A percentile compares a stretch with the other conserved stretches of the same genome.
These are phyloP conservation scores for Nelumbo lutea DNA, from an alignment of 164 flowering plant species.

Conservation along the genomic window DNA sequence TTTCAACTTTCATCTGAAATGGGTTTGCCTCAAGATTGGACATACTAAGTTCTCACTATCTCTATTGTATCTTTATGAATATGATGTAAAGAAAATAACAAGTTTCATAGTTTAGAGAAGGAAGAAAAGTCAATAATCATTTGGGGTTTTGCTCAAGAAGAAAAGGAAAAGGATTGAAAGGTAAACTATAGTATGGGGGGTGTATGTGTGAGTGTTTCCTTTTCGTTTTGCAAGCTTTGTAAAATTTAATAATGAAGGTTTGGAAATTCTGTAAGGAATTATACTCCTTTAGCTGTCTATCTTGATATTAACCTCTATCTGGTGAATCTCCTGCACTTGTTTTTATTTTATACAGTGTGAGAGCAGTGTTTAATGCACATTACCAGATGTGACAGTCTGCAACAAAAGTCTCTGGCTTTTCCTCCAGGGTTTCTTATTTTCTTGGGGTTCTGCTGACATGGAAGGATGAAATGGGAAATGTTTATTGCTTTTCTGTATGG, in stretches of 20 bases:
- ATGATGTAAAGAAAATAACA: background rate
- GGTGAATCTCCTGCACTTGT: background rate
- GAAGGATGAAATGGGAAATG: background rate
- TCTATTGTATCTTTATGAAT: background rate
- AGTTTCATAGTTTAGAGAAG: too few relatives aligned
- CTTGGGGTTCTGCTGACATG: conserved; percentile 1
- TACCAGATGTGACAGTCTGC: conserved; percentile 1
- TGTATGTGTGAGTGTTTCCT: background rate
- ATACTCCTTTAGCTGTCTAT: too few relatives aligned
- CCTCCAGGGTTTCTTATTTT: background rate
- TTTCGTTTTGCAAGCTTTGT: background rate
- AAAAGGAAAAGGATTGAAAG: background rate
- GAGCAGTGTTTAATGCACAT: background rate
- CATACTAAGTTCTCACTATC: conserved; percentile 22
- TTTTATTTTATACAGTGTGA: background rate
- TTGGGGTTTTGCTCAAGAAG: background rate
- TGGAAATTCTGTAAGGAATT: background rate
- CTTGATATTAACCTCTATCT: background rate
- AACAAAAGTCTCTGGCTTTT: background rate
- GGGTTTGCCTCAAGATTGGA: conserved; percentile 38
- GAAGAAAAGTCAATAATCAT: background rate
- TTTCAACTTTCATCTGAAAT: conserved; percentile 27
- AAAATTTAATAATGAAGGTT: background rate
- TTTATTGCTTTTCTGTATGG: background rate
- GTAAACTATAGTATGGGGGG: background rate